Base-by-base conservation (phyloP, 2,329 filamentous ascomycete genomes). In the Aspergillus fumigatus region DNA sequence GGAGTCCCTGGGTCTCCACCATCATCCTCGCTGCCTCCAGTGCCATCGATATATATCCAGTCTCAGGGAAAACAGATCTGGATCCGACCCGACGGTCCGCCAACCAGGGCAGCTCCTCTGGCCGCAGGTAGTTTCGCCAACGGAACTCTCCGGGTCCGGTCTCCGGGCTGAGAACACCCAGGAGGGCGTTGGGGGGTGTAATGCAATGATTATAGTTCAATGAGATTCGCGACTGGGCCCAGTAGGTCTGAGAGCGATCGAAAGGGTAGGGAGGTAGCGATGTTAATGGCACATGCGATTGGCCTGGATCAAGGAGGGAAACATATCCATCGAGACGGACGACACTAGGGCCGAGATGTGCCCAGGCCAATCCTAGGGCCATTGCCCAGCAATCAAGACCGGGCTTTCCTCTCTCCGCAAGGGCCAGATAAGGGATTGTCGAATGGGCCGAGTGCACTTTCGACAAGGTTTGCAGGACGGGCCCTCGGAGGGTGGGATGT, bases 61-160 rank as follows among this genome's bases (percentile, higher is more conserved):
- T 55, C 3, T 53, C 57, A 3, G 64, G 64, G 26, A 61, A 60
- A 4, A 65, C 48, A 7, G 55, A 25, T 17, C 59, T 50, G 6
- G 49, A 54, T 38, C 58, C 43, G 10, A 79, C 67, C 38, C 72
- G 65, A 53, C 81, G 78, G 45, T 80, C 75, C 0, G 66, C 64
- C 2, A 81, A 56, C 79, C 80, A 82, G 0, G 77, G 76, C 1
- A 70, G 67, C 3, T 76, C 72, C 9, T 74, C 67, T 0, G 76
- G 54, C 0, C 72, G 71, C 8, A 80, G 64, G 38, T 77, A 67
- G 51, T 78, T 77, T 10, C 78, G 69, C 79, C 79, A 82, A 45
- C 60, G 58, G 50, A 50, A 55, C n/a, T 60, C 58, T 3, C 52
- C 55, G 14, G 51, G 38, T 4, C 50, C 51, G 3, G 29, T 51